Percentiles rank a stretch among this genome's conserved stretches.
phyloP scores from a whole-genome alignment of 371 early-diverging fungal genomes.

The Coemansia sp. region DNA sequence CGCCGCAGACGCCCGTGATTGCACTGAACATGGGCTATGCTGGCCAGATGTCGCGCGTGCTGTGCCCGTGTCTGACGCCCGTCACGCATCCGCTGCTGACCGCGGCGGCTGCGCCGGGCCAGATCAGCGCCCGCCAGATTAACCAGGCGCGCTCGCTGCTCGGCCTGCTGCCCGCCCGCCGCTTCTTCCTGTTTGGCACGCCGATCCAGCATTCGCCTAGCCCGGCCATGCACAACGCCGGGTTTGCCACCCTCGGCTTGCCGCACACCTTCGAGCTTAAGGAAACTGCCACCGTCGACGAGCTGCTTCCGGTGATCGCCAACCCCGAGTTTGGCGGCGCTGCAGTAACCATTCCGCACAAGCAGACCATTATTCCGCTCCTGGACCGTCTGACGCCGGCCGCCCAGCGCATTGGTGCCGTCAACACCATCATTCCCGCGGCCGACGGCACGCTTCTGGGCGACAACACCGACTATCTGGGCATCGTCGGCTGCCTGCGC shows the following conservation, averaged over 20 bases:
- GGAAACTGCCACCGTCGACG: conserved; percentile 60
- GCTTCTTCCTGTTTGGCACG: conserved; percentile 87
- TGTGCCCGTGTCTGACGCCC: conserved; percentile 87
- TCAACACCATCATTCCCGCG: conserved; percentile 78
- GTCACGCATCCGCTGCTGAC: conserved; percentile 86
- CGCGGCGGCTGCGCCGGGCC: conserved; percentile 90
- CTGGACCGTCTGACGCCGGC: conserved; percentile 71
- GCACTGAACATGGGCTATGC: conserved; percentile 91
- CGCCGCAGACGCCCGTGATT: conserved; percentile 69
- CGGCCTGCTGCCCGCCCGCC: conserved; percentile 68
- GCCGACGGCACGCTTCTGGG: conserved; percentile 60
- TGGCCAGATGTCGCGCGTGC: conserved; percentile 86
- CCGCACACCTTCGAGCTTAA: conserved; percentile 74
- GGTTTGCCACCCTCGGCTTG: conserved; percentile 80
- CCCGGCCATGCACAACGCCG: conserved; percentile 90
- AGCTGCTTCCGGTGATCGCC: conserved; percentile 58
- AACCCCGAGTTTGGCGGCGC: conserved; percentile 88
- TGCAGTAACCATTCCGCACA: conserved; percentile 94
- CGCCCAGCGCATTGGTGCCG: conserved; percentile 86
- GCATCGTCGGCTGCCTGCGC: conserved; percentile 72
- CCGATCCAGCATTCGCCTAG: conserved; percentile 90
- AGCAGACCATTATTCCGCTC: conserved; percentile 77
- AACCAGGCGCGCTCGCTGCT: conserved; percentile 65
- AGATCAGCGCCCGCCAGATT: conserved; percentile 84
- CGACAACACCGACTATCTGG: conserved; percentile 95